Evolutionary conservation across 2,329 filamentous ascomycete genomes (phyloP), one percentile per base, ranked within the genome.

Genomic region (Trichothecium roseum): DNA sequence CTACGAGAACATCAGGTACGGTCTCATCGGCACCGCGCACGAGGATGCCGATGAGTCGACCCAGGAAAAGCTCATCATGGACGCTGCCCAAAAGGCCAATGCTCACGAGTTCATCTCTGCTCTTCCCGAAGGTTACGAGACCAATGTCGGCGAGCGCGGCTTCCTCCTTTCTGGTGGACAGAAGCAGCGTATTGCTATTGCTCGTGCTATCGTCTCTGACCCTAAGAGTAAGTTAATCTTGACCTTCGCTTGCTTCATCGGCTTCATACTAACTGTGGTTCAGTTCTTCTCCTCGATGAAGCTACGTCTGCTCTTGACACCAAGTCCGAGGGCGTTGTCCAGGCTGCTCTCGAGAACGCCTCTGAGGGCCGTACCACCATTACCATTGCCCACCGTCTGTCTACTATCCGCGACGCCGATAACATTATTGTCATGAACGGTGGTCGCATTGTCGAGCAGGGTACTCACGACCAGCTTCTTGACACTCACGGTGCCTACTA

Each of bases 141-240:
- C 91, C 0, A 80, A 93, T 45, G 89, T 96, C n/a, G 91, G 91
- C 38, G 87, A 96, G 57, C 80, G 89, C 42, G 91, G 91, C 8
- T 94, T 94, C 54, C 63, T 94, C 36, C 69, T 98, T 8, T 94
- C 85, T 37, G 91, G 91, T 55, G 91, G 91, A 26, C 91, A 98
- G 60, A 94, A 95, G 58, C 91, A 96, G 60, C 84, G 91, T 47
- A 93, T 96, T 51, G 88, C 89, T 10, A 95, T 96, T 57, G 87
- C 89, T 7, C 73, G 87, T 50, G 88, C 88, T 28, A 75, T 95
- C 38, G 85, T 95, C 20, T 89, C 83, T 14, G 84, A 95, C 48
- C 89, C 89, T 1, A 93, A 88, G 63, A 80, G 64, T 68, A 48
- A 54, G 64, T 50, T 13, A 9, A 3, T 18, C 5, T 15, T 10